Base-by-base conservation (phyloP, 2,329 filamentous ascomycete species). In the Botrytis fabae region DNA sequence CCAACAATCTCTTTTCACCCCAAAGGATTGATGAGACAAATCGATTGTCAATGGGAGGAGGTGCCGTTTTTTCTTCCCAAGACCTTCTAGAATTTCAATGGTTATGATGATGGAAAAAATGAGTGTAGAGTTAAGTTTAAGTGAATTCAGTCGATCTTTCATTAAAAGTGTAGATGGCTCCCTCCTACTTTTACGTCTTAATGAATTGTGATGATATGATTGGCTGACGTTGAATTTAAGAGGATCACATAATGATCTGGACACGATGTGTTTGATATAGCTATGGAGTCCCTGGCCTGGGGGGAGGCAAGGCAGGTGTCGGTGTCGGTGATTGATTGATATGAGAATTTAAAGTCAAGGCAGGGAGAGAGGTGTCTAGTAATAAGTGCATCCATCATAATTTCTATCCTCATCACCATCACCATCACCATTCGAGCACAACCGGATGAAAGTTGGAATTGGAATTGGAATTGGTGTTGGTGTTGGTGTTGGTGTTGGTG, bases 101-200 rank as follows among this genome's bases (percentile, higher is more conserved):
- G 35, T 42, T n/a, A 66, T 25, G 44, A 44, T 25, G 51, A 60
- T 60, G 14, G 40, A 59, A 44, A 69, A 61, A 69, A 69, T 38
- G 51, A 69, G 66, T 59, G 46, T 54, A 28, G 44, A 59, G 44
- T 68, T 38, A 54, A 68, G 35, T 51, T 71, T 42, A n/a, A 20
- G 57, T 69, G 46, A 20, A 63, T 44, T 10, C 28, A 54, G 61
- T 38, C 57, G 57, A 60, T 60, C 57, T 60, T 63, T 63, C 61
- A 22, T 63, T 28, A 54, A 63, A 32, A 28, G 28, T 35, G 9
- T 64, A 46, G 61, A 63, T 63, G 51, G 51, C 51, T 28, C 51
- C 6, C 48, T 51, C 48, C 12, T n/a, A n/a, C 48, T n/a, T 51
- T 51, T n/a, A n/a, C 48, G 22, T 51, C 51, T 54, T 54, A 25